A percentile compares a stretch with the other conserved stretches of the same genome.
These are phyloP conservation scores for Persicaria tinctoria DNA, from an alignment of 148 eudicot species.

Conservation along the genomic window DNA sequence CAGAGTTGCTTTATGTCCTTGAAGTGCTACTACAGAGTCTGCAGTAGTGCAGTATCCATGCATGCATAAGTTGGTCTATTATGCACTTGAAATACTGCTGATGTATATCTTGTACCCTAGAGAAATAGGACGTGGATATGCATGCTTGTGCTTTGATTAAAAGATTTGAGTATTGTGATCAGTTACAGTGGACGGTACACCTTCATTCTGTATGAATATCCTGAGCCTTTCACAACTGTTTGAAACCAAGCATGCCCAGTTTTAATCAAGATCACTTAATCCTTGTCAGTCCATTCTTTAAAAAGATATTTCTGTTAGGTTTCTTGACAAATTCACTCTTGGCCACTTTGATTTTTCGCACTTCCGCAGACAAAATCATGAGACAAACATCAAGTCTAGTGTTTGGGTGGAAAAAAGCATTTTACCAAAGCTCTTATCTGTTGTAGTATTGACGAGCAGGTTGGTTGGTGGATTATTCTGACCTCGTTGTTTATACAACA, in stretches of 20 bases:
- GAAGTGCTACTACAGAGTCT: too few species aligned
- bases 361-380: constrained; percentile 1
- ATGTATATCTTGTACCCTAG: background rate
- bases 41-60: background rate
- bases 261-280: constrained; percentile 5
- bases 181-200: background rate
- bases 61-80: background rate
- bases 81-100: background rate
- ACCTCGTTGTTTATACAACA: constrained; percentile 8
- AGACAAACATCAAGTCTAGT: constrained; percentile 1
- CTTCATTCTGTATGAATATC: background rate
- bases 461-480: constrained; percentile 9
- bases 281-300: constrained; percentile 2
- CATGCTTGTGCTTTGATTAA: background rate
- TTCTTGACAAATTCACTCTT: constrained; percentile 14
- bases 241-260: constrained; percentile 48
- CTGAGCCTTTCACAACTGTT: constrained; percentile 17
- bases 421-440: constrained; percentile 6
- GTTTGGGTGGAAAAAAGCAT: constrained; percentile 5
- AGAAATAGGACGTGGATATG: background rate
- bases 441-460: background rate
- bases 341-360: constrained; percentile 2
- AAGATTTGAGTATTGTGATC: background rate
- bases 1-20: too few species aligned
- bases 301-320: background rate